phyloP scores from a whole-genome alignment of 2,329 filamentous ascomycete genomes.

The Penicillium capsulatum region DNA sequence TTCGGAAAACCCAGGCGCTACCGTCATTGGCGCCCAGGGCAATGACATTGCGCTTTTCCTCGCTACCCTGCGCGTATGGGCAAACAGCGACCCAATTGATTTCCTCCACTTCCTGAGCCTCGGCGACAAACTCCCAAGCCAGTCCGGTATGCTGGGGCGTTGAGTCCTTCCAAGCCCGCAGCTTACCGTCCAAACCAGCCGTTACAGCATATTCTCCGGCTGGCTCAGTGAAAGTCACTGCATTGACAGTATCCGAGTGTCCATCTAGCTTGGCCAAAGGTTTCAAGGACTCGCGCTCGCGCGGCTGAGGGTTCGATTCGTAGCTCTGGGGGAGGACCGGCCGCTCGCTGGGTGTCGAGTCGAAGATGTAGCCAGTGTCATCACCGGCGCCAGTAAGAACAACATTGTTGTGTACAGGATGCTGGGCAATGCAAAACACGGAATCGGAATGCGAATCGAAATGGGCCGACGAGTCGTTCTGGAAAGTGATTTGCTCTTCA shows the following conservation, averaged over 20 bases:
- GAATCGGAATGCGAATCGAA: conserved; percentile 88
- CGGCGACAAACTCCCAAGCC: conserved; percentile 64
- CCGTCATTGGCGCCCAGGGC: conserved; percentile 87
- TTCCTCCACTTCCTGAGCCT: conserved; percentile 86
- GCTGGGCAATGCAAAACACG: conserved; percentile 91
- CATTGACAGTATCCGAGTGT: conserved; percentile 86
- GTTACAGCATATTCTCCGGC: conserved; percentile 80
- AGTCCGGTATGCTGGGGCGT: conserved; percentile 46
- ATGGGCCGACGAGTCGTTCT: conserved; percentile 90
- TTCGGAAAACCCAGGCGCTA: conserved; percentile 91
- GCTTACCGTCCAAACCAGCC: conserved; percentile 77
- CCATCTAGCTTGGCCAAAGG: conserved; percentile 75
- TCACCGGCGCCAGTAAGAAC: conserved; percentile 83
- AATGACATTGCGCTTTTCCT: conserved; percentile 68
- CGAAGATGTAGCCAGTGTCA: conserved; percentile 82
- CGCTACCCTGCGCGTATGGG: conserved; percentile 53
- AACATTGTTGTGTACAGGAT: conserved; percentile 72
- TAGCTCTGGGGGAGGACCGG: conserved; percentile 75
- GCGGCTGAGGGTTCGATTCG: conserved; percentile 60
- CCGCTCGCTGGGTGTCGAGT: conserved; percentile 59
- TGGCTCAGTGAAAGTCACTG: conserved; percentile 77
- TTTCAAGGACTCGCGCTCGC: conserved; percentile 58
- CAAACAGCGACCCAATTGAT: conserved; percentile 85
- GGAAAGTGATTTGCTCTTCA: conserved; percentile 61
- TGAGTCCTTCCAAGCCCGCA: conserved; percentile 64